Evolutionary conservation across 2,329 filamentous ascomycete species (phyloP).

Genomic region (Neophaeococcomyces aloes): DNA sequence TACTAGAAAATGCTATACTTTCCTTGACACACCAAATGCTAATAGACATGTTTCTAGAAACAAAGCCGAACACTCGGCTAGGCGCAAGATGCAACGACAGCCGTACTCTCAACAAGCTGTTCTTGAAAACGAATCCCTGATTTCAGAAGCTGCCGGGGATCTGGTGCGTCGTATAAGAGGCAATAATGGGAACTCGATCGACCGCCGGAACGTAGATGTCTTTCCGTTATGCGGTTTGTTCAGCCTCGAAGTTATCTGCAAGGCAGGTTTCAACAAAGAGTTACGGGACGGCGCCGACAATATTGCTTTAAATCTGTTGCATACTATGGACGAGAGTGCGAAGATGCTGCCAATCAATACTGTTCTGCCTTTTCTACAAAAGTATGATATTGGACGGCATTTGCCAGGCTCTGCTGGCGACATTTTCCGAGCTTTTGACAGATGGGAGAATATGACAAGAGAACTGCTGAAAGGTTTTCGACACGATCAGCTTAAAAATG

Average conservation of each 20-base stretch:
- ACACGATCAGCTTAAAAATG: too few species aligned
- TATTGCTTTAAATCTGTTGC: too few species aligned
- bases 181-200: background rate
- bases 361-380: too few species aligned
- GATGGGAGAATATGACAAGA: too few species aligned
- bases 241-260: constrained; percentile 13
- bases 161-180: constrained; percentile 7
- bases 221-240: constrained; percentile 8
- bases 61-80: constrained; percentile 7
- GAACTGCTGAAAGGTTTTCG: too few species aligned
- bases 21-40: too few species aligned
- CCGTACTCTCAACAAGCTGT: constrained; percentile 9
- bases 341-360: too few species aligned
- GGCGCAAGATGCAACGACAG: constrained; percentile 10
- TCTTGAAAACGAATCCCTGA: constrained; percentile 9
- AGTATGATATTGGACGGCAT: too few species aligned
- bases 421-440: too few species aligned
- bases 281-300: background rate
- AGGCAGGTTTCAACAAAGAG: constrained; percentile 8
- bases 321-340: too few species aligned
- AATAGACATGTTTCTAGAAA: background rate
- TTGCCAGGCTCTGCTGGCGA: too few species aligned
- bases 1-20: too few species aligned
- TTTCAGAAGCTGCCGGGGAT: constrained; percentile 7
- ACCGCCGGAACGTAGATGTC: background rate